Base-by-base conservation (phyloP, 2,329 filamentous ascomycete species). In the Triangularia setosa region DNA sequence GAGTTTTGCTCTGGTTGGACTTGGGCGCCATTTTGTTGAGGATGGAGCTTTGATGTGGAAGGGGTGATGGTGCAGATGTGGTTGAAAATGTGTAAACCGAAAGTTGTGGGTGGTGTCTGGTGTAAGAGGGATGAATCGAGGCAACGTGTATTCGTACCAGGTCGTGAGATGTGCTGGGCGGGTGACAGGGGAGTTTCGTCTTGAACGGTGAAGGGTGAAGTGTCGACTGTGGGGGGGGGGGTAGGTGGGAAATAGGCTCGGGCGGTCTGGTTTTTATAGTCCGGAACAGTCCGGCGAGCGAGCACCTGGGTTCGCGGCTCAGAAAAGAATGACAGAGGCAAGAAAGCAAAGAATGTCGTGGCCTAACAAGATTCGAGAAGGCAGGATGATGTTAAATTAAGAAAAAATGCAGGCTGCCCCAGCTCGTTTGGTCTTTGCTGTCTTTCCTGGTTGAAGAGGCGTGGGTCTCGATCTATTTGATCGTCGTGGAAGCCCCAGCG, bases 271-370 rank as follows among this genome's bases (percentile, higher is more conserved):
- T 55, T 55, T n/a, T 55, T 25, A 55, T 55, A 55, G 14, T 55
- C 25, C 52, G 40, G 40, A 55, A 27, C 12, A 18, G 52, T 25
- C 52, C 52, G 52, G 23, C 21, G n/a, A 55, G 52, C 4, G 2
- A 27, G 23, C 12, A 25, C 7, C n/a, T 55, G 52, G 24, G 12
- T 55, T 62, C 67, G 67, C 70, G 71, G 70, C 63, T 68, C 61
- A 54, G 66, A 25, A 64, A 56, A 60, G 60, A 52, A 60, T 27
- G 58, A 65, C 58, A 48, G 52, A 63, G 52, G 52, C 52, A 4
- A 55, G 48, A 12, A 53, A 12, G 16, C 3, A 25, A 18, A 27
- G 64, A 63, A n/a, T 55, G 52, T 55, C 52, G 52, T 55, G 52
- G 23, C 52, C 23, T 5, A 14, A 55, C 23, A 14, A 55, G 52